Conservation (phyloP, 306 rosid genomes). For the Morella rubra region DNA sequence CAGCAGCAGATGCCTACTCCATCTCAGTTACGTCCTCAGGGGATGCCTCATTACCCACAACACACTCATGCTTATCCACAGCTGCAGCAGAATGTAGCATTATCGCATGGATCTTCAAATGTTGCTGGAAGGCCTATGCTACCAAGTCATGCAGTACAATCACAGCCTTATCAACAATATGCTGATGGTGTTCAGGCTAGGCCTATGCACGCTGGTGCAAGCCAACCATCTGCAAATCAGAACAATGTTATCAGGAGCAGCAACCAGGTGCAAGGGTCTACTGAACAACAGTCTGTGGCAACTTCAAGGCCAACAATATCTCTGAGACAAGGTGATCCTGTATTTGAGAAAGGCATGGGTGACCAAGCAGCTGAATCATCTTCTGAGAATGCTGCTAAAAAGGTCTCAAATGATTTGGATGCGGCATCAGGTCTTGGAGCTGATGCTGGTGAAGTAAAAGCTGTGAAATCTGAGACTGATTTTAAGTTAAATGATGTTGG, state of each 20-base stretch:
- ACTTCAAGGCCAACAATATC: constrained; percentile 30
- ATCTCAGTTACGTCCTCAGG: constrained; percentile 58
- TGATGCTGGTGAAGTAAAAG: constrained; percentile 34
- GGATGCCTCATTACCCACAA: constrained; percentile 54
- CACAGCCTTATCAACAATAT: constrained; percentile 57
- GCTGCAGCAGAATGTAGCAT: constrained; percentile 43
- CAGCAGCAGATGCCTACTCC: constrained; percentile 57
- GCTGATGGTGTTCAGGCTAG: constrained; percentile 46
- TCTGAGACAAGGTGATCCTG: constrained; percentile 38
- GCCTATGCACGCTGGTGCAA: constrained; percentile 48
- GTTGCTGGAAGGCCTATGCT: constrained; percentile 53
- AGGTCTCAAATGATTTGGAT: constrained; percentile 33
- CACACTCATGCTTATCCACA: constrained; percentile 48
- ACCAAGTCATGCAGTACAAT: constrained; percentile 52
- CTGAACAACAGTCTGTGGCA: constrained; percentile 38
- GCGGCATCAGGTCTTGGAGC: constrained; percentile 28
- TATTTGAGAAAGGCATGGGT: constrained; percentile 8
- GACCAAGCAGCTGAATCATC: constrained; percentile 42
- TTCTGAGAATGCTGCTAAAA: constrained; percentile 37
- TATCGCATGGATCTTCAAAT: constrained; percentile 58
- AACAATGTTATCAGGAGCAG: constrained; percentile 42
- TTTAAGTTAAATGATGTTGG: constrained; percentile 35
- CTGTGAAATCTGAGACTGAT: constrained; percentile 44
- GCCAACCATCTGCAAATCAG: constrained; percentile 48
- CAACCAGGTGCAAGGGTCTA: constrained; percentile 41